These are phyloP conservation scores for Ustilago hordei DNA, from an alignment of 1,284 basidiomycete species.

Conservation along the genomic window DNA sequence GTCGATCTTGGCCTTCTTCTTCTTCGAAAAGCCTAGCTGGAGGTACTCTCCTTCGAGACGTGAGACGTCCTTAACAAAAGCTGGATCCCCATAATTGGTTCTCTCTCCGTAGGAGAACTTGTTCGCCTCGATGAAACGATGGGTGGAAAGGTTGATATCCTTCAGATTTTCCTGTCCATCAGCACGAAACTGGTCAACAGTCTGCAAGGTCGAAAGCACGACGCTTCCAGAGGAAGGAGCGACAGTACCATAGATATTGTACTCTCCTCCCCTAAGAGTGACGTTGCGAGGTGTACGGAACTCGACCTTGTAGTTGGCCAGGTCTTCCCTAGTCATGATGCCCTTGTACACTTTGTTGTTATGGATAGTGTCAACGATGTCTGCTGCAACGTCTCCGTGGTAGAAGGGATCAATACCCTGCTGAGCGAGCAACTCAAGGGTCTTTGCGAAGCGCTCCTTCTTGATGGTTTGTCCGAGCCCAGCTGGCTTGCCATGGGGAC, in stretches of 20 bases:
- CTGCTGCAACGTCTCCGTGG: constrained; percentile 55
- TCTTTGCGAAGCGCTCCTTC: constrained; percentile 51
- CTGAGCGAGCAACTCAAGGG: constrained; percentile 51
- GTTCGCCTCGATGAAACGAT: constrained; percentile 70
- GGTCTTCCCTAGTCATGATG: constrained; percentile 60
- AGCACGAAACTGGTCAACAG: constrained; percentile 49
- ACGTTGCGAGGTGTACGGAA: constrained; percentile 48
- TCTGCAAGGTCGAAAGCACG: constrained; percentile 68
- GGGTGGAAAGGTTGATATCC: constrained; percentile 63
- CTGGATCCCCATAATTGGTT: constrained; percentile 70
- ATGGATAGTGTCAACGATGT: constrained; percentile 55
- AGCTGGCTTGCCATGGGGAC: constrained; percentile 56
- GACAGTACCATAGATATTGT: constrained; percentile 56
- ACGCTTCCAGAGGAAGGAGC: constrained; percentile 68
- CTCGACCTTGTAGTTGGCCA: constrained; percentile 57
- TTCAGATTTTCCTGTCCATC: constrained; percentile 35
- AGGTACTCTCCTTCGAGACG: constrained; percentile 68
- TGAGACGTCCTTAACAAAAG: constrained; percentile 70
- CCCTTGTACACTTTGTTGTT: constrained; percentile 61
- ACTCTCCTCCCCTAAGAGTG: constrained; percentile 46
- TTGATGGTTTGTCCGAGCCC: constrained; percentile 61
- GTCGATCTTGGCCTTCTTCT: constrained; percentile 65
- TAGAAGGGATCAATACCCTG: constrained; percentile 63
- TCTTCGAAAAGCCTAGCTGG: constrained; percentile 54
- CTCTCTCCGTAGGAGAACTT: constrained; percentile 71